Percentiles rank a stretch among this genome's conserved stretches.
Conservation (phyloP, 2,329 filamentous ascomycete species). For the Mariannaea sp. region DNA sequence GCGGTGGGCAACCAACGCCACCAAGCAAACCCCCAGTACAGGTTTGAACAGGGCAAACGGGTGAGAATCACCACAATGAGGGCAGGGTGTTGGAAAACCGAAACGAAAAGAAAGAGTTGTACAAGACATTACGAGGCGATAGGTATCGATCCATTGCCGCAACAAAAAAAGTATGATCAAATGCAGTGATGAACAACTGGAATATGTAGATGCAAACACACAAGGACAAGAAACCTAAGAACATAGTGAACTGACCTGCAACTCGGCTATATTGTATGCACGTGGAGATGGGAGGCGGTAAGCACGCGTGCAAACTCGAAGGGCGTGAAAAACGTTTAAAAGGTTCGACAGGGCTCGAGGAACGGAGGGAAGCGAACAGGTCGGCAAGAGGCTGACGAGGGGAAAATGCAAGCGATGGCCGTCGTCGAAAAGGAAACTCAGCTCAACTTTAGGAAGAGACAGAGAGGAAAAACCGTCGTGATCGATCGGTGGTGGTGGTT, state of each 20-base stretch:
- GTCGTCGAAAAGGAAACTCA: slow-evolving; percentile 13
- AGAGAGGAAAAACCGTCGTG: slow-evolving; percentile 6
- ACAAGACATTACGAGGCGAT: too few species aligned
- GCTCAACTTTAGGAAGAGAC: background rate
- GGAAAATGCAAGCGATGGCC: slow-evolving; percentile 4
- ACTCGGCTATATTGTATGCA: slow-evolving; percentile 20
- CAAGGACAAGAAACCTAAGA: too few species aligned
- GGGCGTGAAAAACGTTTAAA: slow-evolving; percentile 18
- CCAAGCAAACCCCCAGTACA: slow-evolving; percentile 33
- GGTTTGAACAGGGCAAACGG: slow-evolving; percentile 21
- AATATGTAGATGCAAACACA: too few species aligned
- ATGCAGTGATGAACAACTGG: too few species aligned
- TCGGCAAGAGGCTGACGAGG: slow-evolving; percentile 9
- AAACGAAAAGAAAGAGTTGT: slow-evolving; percentile 14
- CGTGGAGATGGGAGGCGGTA: slow-evolving; percentile 33
- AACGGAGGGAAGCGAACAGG: slow-evolving; percentile 5
- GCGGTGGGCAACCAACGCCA: slow-evolving; percentile 35
- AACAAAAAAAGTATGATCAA: too few species aligned
- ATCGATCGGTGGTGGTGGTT: slow-evolving; percentile 23
- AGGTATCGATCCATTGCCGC: too few species aligned
- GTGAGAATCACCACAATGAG: slow-evolving; percentile 20
- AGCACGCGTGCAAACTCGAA: slow-evolving; percentile 30
- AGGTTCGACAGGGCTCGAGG: slow-evolving; percentile 5
- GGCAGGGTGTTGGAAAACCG: slow-evolving; percentile 8
- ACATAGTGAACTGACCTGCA: too few species aligned